Evolutionary conservation across 2,329 filamentous ascomycete species (phyloP).

Genomic region (Escovopsis sp.): DNA sequence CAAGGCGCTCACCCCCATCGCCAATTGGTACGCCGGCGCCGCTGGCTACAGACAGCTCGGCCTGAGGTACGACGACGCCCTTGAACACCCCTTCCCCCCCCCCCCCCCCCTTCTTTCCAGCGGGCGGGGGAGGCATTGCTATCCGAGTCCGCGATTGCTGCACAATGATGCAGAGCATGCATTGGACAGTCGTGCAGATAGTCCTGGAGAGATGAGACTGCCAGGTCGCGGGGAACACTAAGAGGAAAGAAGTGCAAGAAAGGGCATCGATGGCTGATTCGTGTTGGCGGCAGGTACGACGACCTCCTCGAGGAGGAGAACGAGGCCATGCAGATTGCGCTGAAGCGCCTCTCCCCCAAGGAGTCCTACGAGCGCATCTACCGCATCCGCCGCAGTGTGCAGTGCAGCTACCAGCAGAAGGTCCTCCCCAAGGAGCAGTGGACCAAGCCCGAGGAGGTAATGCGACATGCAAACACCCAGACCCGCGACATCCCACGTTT

Average conservation of each 20-base stretch:
- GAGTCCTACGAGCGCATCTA: constrained; percentile 94
- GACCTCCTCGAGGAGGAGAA: constrained; percentile 90
- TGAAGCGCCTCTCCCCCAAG: constrained; percentile 81
- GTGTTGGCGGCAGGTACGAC: constrained; percentile 52
- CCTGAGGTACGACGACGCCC: constrained; percentile 49
- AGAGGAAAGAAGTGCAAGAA: background rate
- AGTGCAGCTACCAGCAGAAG: constrained; percentile 52
- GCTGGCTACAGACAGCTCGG: constrained; percentile 89
- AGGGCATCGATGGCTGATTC: background rate
- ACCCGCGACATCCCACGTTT: background rate
- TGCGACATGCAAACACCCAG: constrained; percentile 1
- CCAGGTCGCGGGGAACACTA: no score
- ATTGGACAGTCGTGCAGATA: no score
- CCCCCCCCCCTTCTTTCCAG: no score
- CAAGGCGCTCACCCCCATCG: constrained; percentile 60
- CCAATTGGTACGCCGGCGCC: constrained; percentile 79
- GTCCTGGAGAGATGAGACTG: no score
- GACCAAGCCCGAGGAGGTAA: constrained; percentile 42
- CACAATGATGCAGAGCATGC: no score
- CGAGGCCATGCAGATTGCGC: constrained; percentile 70
- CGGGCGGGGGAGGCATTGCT: no score
- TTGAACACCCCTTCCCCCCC: background rate
- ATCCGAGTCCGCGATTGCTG: no score
- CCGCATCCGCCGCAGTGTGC: constrained; percentile 89
- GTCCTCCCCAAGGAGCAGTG: constrained; percentile 47